Conservation (phyloP, 306 rosid species). For the Hylodesmum podocarpum region DNA sequence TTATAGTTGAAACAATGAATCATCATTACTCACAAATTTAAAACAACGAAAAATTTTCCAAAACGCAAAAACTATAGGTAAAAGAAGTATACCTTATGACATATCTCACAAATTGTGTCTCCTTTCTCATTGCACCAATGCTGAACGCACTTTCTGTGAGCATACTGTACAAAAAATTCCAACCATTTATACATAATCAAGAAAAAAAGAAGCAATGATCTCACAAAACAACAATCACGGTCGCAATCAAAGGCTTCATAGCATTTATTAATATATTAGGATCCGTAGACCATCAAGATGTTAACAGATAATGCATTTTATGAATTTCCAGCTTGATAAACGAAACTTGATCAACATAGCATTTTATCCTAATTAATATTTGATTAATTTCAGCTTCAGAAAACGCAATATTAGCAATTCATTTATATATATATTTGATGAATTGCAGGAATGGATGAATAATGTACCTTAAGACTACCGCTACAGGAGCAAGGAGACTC, state of each 20-base stretch:
- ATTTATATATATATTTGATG: not conserved
- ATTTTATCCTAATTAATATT: not conserved
- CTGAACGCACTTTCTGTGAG: constrained; percentile 92
- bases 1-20: not conserved
- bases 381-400: not conserved
- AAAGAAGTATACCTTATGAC: constrained; percentile 68
- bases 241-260: too few species aligned
- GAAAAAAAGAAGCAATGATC: not conserved
- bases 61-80: not conserved
- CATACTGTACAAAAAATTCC: constrained; percentile 48
- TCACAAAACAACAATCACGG: not conserved
- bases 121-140: constrained; percentile 96
- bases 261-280: too few species aligned
- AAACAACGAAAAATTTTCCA: too few species aligned
- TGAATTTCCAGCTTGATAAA: not conserved
- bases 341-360: not conserved
- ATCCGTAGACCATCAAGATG: too few species aligned
- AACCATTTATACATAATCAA: not conserved
- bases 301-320: too few species aligned
- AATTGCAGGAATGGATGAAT: not conserved
- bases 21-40: not conserved
- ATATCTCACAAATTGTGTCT: constrained; percentile 82
- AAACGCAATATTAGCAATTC: not conserved
- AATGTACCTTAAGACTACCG: constrained; percentile 81
- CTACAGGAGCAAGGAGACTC: constrained; percentile 82